Evolutionary conservation across 129 eudicot genomes (phyloP), one percentile per base, ranked within the genome.

Genomic region (Saussurea involucrata): DNA sequence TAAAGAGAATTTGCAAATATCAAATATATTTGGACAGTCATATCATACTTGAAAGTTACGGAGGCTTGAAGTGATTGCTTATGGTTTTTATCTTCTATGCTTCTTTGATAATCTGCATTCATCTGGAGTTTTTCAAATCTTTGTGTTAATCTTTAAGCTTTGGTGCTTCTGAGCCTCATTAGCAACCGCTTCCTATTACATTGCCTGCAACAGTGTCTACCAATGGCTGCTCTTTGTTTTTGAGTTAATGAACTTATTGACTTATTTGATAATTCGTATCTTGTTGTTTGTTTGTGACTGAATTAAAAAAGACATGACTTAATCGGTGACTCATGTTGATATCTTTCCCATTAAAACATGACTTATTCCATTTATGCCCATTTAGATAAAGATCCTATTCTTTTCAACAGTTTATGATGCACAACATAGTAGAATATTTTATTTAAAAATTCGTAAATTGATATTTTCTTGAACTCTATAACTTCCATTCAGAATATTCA

Each of bases 41-140:
- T 58, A 57, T 5, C 15, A 37, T 63, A 60, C 78, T 60, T 74
- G 77, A 34, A 24, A 12, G 44, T 63, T n/a, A 63, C 60, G 17
- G 18, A 75, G 18, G 27, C 24, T 3, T 24, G 60, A 36, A 74
- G 31, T 61, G 58, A 74, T 24, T 40, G 21, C 13, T 64, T 36
- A 17, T 37, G 64, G 71, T 40, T 63, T 27, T 15, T 40, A 25
- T 75, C 28, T 58, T 74, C 33, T 74, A 63, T 64, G 64, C 20
- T 32, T 74, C 17, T 74, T 74, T 63, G 5, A 25, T 11, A 40
- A 37, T 65, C 71, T 63, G 29, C 64, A 64, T 37, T 65, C 68
- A 46, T 67, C 20, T 66, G 18, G 18, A 64, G 7, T 1, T 44
- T 42, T 66, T n/a, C 7, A 21, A 21, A 49, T 67, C 17, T 1